phyloP scores from a whole-genome alignment of 306 rosid genomes.

The Fragaria ananassa region DNA sequence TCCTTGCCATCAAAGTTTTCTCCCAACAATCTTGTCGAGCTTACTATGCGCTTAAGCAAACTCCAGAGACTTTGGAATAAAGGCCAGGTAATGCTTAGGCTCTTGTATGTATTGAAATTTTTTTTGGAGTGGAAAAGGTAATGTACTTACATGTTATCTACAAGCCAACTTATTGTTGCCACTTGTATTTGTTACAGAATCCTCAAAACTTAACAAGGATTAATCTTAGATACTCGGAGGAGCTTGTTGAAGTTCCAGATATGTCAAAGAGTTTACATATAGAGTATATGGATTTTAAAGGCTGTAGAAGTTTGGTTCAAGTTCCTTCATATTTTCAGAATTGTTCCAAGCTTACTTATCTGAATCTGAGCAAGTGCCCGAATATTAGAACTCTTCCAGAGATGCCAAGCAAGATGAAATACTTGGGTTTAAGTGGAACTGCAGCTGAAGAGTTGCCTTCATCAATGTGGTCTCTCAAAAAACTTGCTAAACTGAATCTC shows the following conservation, averaged over 20 bases:
- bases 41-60: background rate
- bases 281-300: background rate
- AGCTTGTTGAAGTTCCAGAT: constrained; percentile 16
- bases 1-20: background rate
- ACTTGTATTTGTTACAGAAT: constrained; percentile 1
- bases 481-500: background rate
- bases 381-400: background rate
- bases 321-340: background rate
- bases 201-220: background rate
- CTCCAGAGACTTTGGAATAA: background rate
- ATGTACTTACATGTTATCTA: no score
- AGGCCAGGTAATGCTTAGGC: background rate
- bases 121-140: no score
- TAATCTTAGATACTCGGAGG: background rate
- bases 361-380: background rate
- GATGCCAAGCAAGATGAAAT: background rate
- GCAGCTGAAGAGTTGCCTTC: background rate
- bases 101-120: no score
- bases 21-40: background rate
- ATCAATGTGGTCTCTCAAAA: background rate
- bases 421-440: background rate
- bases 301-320: background rate
- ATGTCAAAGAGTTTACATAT: constrained; percentile 7
- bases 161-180: no score
- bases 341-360: background rate